These are phyloP conservation scores for Stentor coeruleus DNA, from an alignment of 73 alveolate genomes.

Conservation along the genomic window DNA sequence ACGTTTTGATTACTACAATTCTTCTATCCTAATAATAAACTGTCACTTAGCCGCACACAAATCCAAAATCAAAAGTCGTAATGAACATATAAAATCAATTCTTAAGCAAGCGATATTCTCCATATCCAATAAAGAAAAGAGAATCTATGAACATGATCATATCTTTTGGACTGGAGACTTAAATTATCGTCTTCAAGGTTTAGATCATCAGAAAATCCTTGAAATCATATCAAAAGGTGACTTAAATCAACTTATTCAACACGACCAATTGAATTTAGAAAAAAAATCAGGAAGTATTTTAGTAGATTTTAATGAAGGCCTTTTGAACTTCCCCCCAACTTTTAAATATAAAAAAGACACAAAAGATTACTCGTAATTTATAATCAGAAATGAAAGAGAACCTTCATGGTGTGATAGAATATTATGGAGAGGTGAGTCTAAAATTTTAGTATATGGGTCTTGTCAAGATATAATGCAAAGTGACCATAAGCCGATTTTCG, in stretches of 20 bases:
- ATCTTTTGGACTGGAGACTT: not conserved
- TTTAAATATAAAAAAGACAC: not conserved
- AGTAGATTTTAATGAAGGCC: not conserved
- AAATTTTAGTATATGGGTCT: not conserved
- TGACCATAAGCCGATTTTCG: constrained; percentile 5
- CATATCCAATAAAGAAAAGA: not conserved
- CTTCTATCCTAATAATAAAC: not conserved
- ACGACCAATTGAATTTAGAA: not conserved
- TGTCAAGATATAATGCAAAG: not conserved
- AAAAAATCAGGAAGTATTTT: not conserved
- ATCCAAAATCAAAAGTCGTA: not conserved
- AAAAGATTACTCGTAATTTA: not conserved
- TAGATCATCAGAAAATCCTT: not conserved
- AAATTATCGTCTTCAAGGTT: not conserved
- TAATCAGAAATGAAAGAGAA: not conserved
- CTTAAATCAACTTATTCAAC: not conserved
- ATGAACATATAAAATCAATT: not conserved
- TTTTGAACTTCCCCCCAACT: not conserved
- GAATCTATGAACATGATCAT: not conserved
- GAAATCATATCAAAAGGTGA: not conserved
- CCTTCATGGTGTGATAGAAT: constrained; percentile 13
- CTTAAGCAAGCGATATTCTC: not conserved
- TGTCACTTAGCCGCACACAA: constrained; percentile 3
- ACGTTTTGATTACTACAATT: not conserved
- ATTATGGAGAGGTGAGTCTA: not conserved